These are phyloP conservation scores for Fusarium cicatricum DNA, from an alignment of 2,329 filamentous ascomycete species.

Conservation along the genomic window DNA sequence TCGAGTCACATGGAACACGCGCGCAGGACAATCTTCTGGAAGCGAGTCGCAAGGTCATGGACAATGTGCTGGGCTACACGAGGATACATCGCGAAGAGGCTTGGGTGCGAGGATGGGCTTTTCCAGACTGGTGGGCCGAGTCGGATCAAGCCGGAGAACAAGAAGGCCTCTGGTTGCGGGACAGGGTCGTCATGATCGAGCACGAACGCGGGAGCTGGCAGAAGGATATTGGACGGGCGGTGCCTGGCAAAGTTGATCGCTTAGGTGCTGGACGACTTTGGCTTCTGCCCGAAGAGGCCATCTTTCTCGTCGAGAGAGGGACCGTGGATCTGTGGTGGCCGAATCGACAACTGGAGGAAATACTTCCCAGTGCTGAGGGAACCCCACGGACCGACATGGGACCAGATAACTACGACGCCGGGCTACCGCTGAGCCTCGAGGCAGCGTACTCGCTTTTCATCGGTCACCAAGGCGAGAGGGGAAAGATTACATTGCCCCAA, in stretches of 20 bases:
- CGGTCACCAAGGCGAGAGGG: conserved; percentile 69
- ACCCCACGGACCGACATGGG: conserved; percentile 34
- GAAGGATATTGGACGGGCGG: conserved; percentile 76
- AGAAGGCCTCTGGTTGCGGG: conserved; percentile 46
- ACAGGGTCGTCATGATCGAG: conserved; percentile 72
- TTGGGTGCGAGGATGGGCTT: conserved; percentile 76
- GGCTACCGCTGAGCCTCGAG: conserved; percentile 88
- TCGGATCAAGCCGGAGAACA: conserved; percentile 35
- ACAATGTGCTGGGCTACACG: conserved; percentile 81
- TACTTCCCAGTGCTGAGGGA: conserved; percentile 51
- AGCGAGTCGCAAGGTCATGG: conserved; percentile 85
- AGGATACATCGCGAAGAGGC: conserved; percentile 75
- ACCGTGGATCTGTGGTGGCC: conserved; percentile 90
- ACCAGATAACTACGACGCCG: conserved; percentile 62
- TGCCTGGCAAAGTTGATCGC: conserved; percentile 63
- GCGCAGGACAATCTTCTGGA: conserved; percentile 82
- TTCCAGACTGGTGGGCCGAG: conserved; percentile 65
- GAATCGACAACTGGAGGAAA: conserved; percentile 56
- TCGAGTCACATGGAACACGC: conserved; percentile 88
- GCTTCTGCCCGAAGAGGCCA: conserved; percentile 89
- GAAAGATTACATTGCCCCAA: conserved; percentile 74
- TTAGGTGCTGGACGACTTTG: conserved; percentile 72
- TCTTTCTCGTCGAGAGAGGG: conserved; percentile 89
- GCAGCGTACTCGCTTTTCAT: conserved; percentile 88
- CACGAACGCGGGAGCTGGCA: conserved; percentile 76